Evolutionary conservation across 768 basidiomycete genomes (phyloP).

Genomic region (Kwoniella dendrophila): DNA sequence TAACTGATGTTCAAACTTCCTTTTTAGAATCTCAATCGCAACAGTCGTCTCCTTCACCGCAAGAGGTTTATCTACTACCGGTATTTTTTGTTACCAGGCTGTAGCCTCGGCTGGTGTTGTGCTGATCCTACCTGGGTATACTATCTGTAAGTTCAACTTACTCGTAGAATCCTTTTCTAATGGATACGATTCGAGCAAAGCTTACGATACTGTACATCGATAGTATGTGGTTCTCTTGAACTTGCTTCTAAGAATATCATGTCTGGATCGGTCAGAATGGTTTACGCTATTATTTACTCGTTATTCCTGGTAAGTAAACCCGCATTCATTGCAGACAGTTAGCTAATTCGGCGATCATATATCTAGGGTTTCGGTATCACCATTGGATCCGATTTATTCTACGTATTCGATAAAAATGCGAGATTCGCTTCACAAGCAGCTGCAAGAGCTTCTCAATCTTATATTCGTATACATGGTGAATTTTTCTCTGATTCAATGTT

Average conservation of each 20-base stretch:
- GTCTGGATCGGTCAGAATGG: constrained; percentile 50
- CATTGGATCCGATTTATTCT: constrained; percentile 52
- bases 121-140: constrained; percentile 52
- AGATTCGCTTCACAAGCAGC: constrained; percentile 52
- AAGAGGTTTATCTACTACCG: constrained; percentile 42
- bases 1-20: not conserved
- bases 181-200: not conserved
- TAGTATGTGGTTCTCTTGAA: constrained; percentile 52
- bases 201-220: constrained; percentile 9
- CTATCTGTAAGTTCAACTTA: constrained; percentile 39
- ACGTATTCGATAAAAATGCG: constrained; percentile 40
- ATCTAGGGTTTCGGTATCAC: constrained; percentile 50
- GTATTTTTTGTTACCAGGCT: constrained; percentile 50
- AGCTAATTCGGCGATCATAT: not conserved
- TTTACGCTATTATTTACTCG: constrained; percentile 54
- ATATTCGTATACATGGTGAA: constrained; percentile 65
- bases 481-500: constrained; percentile 64
- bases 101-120: constrained; percentile 47
- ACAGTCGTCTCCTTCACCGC: constrained; percentile 79
- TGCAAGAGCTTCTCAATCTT: constrained; percentile 62
- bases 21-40: constrained; percentile 72
- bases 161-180: not conserved
- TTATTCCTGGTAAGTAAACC: constrained; percentile 48
- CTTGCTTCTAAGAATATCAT: constrained; percentile 52
- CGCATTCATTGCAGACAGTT: not conserved